Base-by-base conservation (phyloP, 495 filamentous ascomycete species). In the Pyrenopolyporus hunteri region DNA sequence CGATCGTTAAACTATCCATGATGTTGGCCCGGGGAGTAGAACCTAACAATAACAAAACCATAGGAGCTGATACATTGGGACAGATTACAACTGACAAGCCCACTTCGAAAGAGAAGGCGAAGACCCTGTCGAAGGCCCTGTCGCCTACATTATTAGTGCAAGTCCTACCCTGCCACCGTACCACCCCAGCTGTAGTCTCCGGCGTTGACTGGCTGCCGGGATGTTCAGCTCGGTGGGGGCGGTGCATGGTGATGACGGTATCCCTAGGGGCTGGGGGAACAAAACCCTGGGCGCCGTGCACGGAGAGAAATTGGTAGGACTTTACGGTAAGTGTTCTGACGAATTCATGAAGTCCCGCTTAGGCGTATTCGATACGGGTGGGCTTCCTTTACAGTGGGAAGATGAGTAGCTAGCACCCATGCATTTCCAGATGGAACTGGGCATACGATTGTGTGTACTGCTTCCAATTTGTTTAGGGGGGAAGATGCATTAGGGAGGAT, bases 151-250 rank as follows among this genome's bases (percentile, higher is more conserved):
- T n/a, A n/a, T n/a, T n/a, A n/a, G n/a, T n/a, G n/a, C n/a, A n/a
- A n/a, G n/a, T n/a, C n/a, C n/a, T n/a, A n/a, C 16, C 4, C 2
- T 3, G 13, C 1, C 7, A 39, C n/a, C 25, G 14, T 28, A 28
- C 29, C 23, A 57, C 42, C 53, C 23, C 33, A 10, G 32, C 53
- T 55, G 22, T 9, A 32, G 17, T 46, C 29, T 7, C 31, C 7
- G 22, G 14, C 22, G 16, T 29, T 37, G 16, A 37, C 32, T 35
- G 44, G 45, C 29, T 44, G 46, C 37, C 13, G n/a, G 56, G 56
- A 16, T 51, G 31, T 51, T 59, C 56, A 59, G 56, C 56, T 59
- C 19, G 39, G 56, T 59, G 56, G 56, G 8, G 51, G 39, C 56
- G 26, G 14, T 59, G 37, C 36, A 59, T 32, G 36, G 28, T 35